Evolutionary conservation across 345 rosid genomes (phyloP).

Genomic region (Heritiera littoralis): DNA sequence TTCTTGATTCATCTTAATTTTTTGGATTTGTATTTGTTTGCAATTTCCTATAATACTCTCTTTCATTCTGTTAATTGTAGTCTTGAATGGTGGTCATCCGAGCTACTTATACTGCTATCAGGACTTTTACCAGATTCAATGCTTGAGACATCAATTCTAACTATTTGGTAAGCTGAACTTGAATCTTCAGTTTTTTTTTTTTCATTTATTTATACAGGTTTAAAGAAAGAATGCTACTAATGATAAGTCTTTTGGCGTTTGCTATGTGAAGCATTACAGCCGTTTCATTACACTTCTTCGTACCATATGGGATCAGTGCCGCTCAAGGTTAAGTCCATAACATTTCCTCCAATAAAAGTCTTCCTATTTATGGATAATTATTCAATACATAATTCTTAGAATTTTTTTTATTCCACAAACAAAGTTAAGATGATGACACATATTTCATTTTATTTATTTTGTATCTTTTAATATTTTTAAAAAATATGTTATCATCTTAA

Average conservation of each 20-base stretch:
- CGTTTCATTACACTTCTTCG: conserved; percentile 36
- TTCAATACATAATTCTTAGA: too few relatives aligned
- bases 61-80: conserved; percentile 28
- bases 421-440: too few relatives aligned
- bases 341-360: background rate
- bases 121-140: conserved; percentile 53
- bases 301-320: conserved; percentile 52
- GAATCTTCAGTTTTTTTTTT: too few relatives aligned
- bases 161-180: conserved; percentile 37
- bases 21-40: background rate
- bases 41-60: background rate
- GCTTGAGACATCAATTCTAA: conserved; percentile 56
- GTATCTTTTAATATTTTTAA: too few relatives aligned
- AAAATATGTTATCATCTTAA: too few relatives aligned
- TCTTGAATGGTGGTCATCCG: conserved; percentile 61
- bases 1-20: background rate
- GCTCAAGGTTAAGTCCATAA: conserved; percentile 44
- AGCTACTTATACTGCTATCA: conserved; percentile 46
- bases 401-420: too few relatives aligned
- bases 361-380: too few relatives aligned
- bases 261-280: conserved; percentile 41
- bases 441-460: too few relatives aligned
- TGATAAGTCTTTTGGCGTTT: background rate
- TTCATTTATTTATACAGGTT: background rate
- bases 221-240: background rate